These are phyloP conservation scores for Aspergillus arachidicola DNA, from an alignment of 2,329 filamentous ascomycete species.

Conservation along the genomic window DNA sequence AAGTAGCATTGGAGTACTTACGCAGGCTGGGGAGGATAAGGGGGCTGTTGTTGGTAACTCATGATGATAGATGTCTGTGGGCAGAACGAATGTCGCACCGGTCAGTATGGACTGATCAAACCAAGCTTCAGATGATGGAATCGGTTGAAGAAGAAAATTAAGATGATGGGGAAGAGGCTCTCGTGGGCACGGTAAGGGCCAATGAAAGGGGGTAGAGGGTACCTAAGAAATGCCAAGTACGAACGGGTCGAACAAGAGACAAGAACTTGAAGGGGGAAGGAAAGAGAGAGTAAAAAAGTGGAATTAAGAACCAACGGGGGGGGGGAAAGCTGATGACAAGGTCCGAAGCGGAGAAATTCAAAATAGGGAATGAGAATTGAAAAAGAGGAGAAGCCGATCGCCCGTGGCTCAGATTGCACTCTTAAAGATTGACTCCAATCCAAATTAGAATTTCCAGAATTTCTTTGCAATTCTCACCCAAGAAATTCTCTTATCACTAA, in stretches of 20 bases:
- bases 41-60: slow-evolving; percentile 24
- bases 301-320: slow-evolving; percentile 3
- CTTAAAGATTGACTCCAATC: background rate
- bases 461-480: background rate
- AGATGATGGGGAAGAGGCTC: slow-evolving; percentile 8
- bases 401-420: background rate
- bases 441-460: background rate
- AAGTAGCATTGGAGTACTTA: slow-evolving; percentile 29
- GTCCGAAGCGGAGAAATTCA: slow-evolving; percentile 2
- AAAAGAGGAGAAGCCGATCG: slow-evolving; percentile 1
- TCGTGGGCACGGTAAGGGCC: slow-evolving; percentile 11
- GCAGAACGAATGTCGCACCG: slow-evolving; percentile 1
- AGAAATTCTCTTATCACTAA: background rate
- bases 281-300: slow-evolving; percentile 1
- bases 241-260: slow-evolving; percentile 4
- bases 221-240: slow-evolving; percentile 29
- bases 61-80: slow-evolving; percentile 15
- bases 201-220: slow-evolving; percentile 18
- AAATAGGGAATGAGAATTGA: slow-evolving; percentile 13
- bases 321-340: background rate
- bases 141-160: slow-evolving; percentile 3
- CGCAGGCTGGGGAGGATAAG: slow-evolving; percentile 42
- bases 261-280: background rate
- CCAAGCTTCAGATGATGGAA: background rate
- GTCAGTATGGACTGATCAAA: slow-evolving; percentile 2